A percentile compares a stretch with the other conserved stretches of the same genome.
Conservation (phyloP, 2,329 filamentous ascomycete species). For the Davidsoniella australis region DNA sequence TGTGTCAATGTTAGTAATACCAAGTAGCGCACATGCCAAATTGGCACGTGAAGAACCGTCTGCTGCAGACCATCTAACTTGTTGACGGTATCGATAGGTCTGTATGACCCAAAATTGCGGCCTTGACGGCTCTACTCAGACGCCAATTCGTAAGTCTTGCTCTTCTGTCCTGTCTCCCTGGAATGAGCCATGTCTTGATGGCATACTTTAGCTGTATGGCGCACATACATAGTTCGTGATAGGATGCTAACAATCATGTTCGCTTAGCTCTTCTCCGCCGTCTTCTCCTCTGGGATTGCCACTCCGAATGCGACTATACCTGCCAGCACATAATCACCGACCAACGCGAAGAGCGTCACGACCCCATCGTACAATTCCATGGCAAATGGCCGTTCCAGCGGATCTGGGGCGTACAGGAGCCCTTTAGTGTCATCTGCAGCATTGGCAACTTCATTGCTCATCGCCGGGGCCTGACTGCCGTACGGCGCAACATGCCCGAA, state of each 20-base stretch:
- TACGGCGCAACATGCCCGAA: conserved; percentile 53
- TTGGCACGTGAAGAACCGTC: not conserved
- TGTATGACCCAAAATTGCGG: conserved; percentile 70
- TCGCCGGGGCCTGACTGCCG: conserved; percentile 52
- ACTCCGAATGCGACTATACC: conserved; percentile 89
- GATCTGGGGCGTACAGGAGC: conserved; percentile 84
- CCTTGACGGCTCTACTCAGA: conserved; percentile 28
- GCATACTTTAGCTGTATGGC: no score
- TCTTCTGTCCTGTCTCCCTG: conserved; percentile 2
- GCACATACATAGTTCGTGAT: no score
- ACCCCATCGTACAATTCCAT: conserved; percentile 76
- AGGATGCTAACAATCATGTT: conserved; percentile 8
- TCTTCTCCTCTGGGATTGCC: conserved; percentile 81
- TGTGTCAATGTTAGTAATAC: conserved; percentile 31
- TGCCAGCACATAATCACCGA: conserved; percentile 87
- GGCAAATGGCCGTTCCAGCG: conserved; percentile 97
- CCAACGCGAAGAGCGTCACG: conserved; percentile 45
- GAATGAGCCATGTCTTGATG: conserved; percentile 9
- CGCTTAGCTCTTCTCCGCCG: conserved; percentile 60
- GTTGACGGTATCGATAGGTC: conserved; percentile 32
- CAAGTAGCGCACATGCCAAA: not conserved
- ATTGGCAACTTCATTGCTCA: conserved; percentile 83
- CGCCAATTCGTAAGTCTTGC: conserved; percentile 48
- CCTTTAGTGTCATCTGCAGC: conserved; percentile 83
- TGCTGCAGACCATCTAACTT: not conserved